Base-by-base conservation (phyloP, 129 eudicot species). In the Tanacetum coccineum region DNA sequence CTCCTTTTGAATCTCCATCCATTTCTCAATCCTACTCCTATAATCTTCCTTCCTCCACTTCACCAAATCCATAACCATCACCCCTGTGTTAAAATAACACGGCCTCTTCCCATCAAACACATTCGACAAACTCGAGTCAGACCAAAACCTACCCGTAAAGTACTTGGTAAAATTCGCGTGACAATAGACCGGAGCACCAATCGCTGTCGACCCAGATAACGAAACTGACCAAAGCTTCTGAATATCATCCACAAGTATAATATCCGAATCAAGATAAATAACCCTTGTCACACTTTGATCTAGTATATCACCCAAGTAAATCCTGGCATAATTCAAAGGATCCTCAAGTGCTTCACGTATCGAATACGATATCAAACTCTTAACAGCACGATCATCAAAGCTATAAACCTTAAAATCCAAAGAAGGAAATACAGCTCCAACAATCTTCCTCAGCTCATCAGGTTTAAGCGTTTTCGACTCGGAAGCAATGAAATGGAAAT, bases 121-220 rank as follows among this genome's bases (percentile, higher is more conserved):
- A 13, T 72, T 56, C 0, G 88, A 67, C 12, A 78, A 40, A 11
- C 22, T 13, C 28, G 72, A 64, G 30, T 89, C 81, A 3, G 55
- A 66, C 96, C 96, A 89, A 70, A 89, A 89, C 3, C 47, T 48
- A 1, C 64, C 59, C 0, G 82, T 86, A 56, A 89, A 89, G 46
- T 89, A 89, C 2, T 50, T 77, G 0, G 80, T 81, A 56, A 86
- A 86, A 64, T 86, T 86, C 13, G 83, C 90, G 0, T 83, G 83
- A 59, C 95, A 89, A 28, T 89, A 86, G 13, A 71, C 88, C 3
- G 96, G 96, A 19, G 96, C 96, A 17, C 88, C 96, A n/a, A 89
- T 82, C 0, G 77, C 85, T 21, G 80, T 80, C 0, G 87, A 78
- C 17, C 87, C 88, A 0, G 61, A 22, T 44, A 86, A 51, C 3